Base-by-base conservation (phyloP, 2,329 filamentous ascomycete species). In the Pleurostoma richardsiae region DNA sequence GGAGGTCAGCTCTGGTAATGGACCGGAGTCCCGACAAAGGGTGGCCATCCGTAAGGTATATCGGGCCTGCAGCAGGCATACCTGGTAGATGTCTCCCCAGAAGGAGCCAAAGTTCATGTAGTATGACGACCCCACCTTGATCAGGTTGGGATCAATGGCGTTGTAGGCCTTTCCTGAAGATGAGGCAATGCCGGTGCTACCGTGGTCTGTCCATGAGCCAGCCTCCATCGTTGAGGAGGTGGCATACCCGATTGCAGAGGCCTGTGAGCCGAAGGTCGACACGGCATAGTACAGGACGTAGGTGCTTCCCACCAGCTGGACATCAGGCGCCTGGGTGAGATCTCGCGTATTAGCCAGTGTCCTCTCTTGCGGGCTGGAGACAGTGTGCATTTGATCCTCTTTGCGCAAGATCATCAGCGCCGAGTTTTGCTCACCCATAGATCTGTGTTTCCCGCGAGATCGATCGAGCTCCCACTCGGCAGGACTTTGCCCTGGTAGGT, bases 211-310 rank as follows among this genome's bases (percentile, higher is more conserved):
- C 81, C 81, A 86, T 11, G 67, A 70, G 36, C 79, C 79, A 10
- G 70, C 65, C 29, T 79, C 73, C 60, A 79, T 61, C 2, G 68
- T 73, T 0, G 63, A 53, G 2, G 67, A 71, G 4, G 66, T 71
- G 5, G 72, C 73, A 11, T 72, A 63, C n/a, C 84, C 83, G 51
- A 87, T 85, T 36, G 79, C 79, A 0, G 77, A 82, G 59, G 72
- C 65, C 51, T 84, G 79, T 1, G 69, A 73, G 1, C 82, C 82
- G 51, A 83, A 85, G 1, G 74, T 68, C 27, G 75, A 81, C 11
- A 85, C 80, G 2, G 77, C 70, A 63, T 86, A 85, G 71, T 83
- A 86, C n/a, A 88, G 74, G 54, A 84, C 76, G 66, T 85, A 86
- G 1, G 70, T 68, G 44, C 65, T 67, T 49, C 76, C 76, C 11